Percentiles rank a stretch among this genome's conserved stretches.
Evolutionary conservation across 371 early-diverging fungal genomes (phyloP).

Genomic region (Syncephalastrum sp.): DNA sequence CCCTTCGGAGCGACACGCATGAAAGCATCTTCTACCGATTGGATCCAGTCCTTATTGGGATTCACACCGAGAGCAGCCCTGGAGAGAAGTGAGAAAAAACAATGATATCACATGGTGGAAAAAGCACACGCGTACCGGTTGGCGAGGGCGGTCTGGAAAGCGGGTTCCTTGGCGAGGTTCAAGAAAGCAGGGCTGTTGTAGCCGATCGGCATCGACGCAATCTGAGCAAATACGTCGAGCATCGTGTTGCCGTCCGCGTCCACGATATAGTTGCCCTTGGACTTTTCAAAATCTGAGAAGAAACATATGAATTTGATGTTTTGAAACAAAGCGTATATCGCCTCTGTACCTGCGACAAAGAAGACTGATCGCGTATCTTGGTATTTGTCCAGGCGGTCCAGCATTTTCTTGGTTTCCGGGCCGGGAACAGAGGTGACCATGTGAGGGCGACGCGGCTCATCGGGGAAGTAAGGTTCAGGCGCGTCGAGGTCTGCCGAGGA

Average conservation of each 20-base stretch:
- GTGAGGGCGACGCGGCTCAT: constrained; percentile 38
- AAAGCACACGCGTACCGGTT: constrained; percentile 38
- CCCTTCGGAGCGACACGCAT: constrained; percentile 72
- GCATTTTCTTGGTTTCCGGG: constrained; percentile 35
- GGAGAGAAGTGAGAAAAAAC: constrained; percentile 1
- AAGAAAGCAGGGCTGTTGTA: constrained; percentile 73
- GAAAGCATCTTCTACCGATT: constrained; percentile 61
- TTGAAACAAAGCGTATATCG: not conserved
- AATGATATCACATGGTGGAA: not conserved
- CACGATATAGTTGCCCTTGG: constrained; percentile 73
- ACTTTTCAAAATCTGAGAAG: constrained; percentile 59
- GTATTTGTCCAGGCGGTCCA: constrained; percentile 32
- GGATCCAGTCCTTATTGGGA: constrained; percentile 66
- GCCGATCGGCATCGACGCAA: constrained; percentile 77
- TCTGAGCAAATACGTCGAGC: constrained; percentile 74
- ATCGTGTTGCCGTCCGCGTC: constrained; percentile 74
- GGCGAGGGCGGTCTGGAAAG: constrained; percentile 57
- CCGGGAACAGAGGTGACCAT: constrained; percentile 45
- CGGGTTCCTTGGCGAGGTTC: constrained; percentile 52
- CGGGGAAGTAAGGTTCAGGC: constrained; percentile 22
- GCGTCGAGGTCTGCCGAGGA: no score
- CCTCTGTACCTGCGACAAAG: constrained; percentile 43
- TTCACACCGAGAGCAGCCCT: constrained; percentile 72
- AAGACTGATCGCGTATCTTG: constrained; percentile 50
- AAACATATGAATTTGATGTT: constrained; percentile 7